These are phyloP conservation scores for Pichia sp. DNA, from an alignment of 1,139 yeast genomes.

Conservation along the genomic window DNA sequence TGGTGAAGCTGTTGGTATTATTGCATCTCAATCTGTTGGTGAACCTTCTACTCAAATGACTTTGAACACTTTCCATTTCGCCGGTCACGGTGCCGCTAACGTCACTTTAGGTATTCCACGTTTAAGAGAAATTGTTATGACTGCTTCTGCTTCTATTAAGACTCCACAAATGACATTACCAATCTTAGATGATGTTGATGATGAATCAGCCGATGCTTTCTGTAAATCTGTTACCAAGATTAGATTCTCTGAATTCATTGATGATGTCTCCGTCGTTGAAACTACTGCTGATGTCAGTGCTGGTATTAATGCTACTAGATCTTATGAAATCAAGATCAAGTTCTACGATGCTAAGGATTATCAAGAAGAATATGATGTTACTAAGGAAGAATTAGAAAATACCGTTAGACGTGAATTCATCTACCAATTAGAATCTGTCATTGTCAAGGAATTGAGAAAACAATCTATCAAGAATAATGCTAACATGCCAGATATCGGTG, in stretches of 20 bases:
- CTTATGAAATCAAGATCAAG: constrained; percentile 70
- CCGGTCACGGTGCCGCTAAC: constrained; percentile 99
- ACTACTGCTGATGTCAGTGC: constrained; percentile 62
- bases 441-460: constrained; percentile 79
- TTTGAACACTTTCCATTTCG: constrained; percentile 98
- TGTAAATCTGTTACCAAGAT: constrained; percentile 89
- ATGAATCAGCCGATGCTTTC: constrained; percentile 88
- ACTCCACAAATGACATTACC: constrained; percentile 99
- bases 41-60: constrained; percentile 99
- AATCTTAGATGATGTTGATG: constrained; percentile 71
- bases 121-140: constrained; percentile 99
- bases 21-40: constrained; percentile 98
- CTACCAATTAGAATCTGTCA: constrained; percentile 64
- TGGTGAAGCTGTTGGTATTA: constrained; percentile 98
- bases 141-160: constrained; percentile 91
- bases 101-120: constrained; percentile 99
- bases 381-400: constrained; percentile 73
- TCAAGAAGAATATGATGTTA: constrained; percentile 83
- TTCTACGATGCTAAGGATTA: constrained; percentile 81
- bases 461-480: constrained; percentile 53
- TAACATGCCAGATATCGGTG: constrained; percentile 65
- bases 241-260: constrained; percentile 84
- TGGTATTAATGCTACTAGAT: constrained; percentile 58
- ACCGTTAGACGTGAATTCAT: constrained; percentile 68
- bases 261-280: constrained; percentile 82